Evolutionary conservation across 176 grass and related monocot genomes (phyloP), one percentile per base, ranked within the genome.

Genomic region (Phragmites australis): DNA sequence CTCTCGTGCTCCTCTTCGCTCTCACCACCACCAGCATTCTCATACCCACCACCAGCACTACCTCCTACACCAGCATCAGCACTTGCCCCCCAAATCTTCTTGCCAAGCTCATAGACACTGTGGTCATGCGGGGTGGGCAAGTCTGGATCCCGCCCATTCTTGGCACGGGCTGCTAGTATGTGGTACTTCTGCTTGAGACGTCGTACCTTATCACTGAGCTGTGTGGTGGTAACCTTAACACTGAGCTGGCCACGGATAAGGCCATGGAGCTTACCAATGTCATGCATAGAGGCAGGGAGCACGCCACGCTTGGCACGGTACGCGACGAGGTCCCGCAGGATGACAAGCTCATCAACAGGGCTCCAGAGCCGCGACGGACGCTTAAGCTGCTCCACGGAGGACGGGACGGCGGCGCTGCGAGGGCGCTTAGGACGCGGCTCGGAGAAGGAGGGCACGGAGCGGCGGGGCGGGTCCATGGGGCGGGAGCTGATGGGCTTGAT

Each of bases 401-500:
- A 52, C 3, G 69, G 48, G 17, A 77, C 46, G 34, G 84, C 74
- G 29, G 43, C 55, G 54, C 46, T 89, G 68, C 87, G 87, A 5
- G 86, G 83, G 31, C 83, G 87, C 90, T 92, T 92, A 29, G 22
- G 10, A 27, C 74, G 90, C 67, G 83, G 73, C 59, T 82, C 80
- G 13, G 73, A 65, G 75, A 84, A 67, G 26, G 77, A 72, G 30
- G 65, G 65, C 48, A 18, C 9, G 72, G 61, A 8, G 70, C 80
- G 81, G 72, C 66, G 66, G 0, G 81, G 75, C 27, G 58, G 77
- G 46, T 87, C 86, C 92, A 91, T 94, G 61, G 89, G 89, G 47
- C 81, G 81, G 40, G 92, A 89, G 80, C 84, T 91, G 62, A 94
- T 84, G 61, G 89, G 86, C 84, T 94, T 94, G 73, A 94, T 87